Conservation (phyloP, 108 stramenopile species). For the Stephanodiscus minutulus region DNA sequence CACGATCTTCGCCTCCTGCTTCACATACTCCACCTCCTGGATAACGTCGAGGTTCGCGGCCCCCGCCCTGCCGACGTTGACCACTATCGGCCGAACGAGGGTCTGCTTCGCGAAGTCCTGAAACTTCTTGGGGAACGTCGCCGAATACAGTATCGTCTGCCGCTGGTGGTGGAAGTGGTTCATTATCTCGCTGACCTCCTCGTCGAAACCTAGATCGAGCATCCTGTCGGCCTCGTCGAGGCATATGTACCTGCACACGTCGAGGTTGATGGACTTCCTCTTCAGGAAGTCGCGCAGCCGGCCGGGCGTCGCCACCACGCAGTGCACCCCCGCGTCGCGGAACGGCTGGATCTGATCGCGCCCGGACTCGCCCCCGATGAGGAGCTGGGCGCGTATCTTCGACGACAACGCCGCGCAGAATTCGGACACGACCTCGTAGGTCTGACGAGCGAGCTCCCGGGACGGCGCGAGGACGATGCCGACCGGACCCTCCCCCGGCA, state of each 20-base stretch:
- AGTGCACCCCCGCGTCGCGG: conserved; percentile 83
- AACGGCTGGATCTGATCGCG: conserved; percentile 82
- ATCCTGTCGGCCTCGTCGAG: conserved; percentile 99
- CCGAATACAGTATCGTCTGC: conserved; percentile 96
- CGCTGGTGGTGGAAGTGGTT: conserved; percentile 96
- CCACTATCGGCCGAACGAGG: conserved; percentile 92
- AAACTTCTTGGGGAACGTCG: conserved; percentile 99
- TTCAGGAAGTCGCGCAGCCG: conserved; percentile 94
- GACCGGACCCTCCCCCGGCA: conserved; percentile 94
- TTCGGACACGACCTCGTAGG: conserved; percentile 90
- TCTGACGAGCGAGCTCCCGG: conserved; percentile 96
- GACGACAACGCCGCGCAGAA: conserved; percentile 49
- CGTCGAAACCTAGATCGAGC: conserved; percentile 97
- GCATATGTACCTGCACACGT: conserved; percentile 92
- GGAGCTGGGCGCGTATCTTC: conserved; percentile 77
- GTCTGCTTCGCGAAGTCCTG: conserved; percentile 98
- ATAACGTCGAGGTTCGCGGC: conserved; percentile 99
- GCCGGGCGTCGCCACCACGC: conserved; percentile 96
- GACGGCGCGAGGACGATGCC: conserved; percentile 96
- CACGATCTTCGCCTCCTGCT: conserved; percentile 97
- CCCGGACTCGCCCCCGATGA: conserved; percentile 96
- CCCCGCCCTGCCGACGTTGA: conserved; percentile 98
- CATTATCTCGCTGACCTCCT: conserved; percentile 96
- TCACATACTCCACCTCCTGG: conserved; percentile 99
- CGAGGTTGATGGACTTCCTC: conserved; percentile 79